Evolutionary conservation across 768 basidiomycete genomes (phyloP).

Genomic region (Collybiopsis confluens): DNA sequence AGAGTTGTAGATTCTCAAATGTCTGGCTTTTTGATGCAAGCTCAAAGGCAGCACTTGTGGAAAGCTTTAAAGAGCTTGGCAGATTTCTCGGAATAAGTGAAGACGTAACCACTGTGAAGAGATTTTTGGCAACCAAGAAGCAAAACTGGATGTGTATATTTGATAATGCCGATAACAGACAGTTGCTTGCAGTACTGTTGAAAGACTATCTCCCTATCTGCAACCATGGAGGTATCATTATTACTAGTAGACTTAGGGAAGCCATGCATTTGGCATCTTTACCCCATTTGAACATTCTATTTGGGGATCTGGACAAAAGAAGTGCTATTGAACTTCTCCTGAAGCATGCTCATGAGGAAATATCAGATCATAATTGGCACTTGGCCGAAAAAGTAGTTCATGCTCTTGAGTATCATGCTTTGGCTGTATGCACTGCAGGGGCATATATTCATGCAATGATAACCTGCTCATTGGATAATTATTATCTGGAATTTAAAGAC

Average conservation of each 20-base stretch:
- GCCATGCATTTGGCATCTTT: background rate
- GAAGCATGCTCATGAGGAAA: background rate
- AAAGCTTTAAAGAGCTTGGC: conserved; percentile 2
- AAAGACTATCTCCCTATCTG: conserved; percentile 5
- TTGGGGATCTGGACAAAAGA: background rate
- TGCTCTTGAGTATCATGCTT: background rate
- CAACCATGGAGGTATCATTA: conserved; percentile 9
- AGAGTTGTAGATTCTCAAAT: too few relatives aligned
- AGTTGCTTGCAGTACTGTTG: conserved; percentile 2
- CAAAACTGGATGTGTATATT: conserved; percentile 10
- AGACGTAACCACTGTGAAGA: background rate
- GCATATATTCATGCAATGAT: background rate
- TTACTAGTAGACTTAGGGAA: conserved; percentile 10
- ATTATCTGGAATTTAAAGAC: background rate
- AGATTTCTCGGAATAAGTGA: background rate
- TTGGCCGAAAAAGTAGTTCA: conserved; percentile 5
- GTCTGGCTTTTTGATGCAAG: conserved; percentile 4
- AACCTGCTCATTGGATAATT: background rate
- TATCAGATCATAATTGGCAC: background rate
- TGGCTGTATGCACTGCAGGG: background rate
- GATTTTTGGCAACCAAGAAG: conserved; percentile 3
- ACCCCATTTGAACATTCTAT: background rate
- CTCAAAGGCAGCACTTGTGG: conserved; percentile 2
- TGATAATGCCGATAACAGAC: background rate
- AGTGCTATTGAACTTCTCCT: conserved; percentile 8